Percentiles rank a stretch among this genome's conserved stretches.
Evolutionary conservation across 2,329 filamentous ascomycete species (phyloP).

Genomic region (Fusarium paranaense): DNA sequence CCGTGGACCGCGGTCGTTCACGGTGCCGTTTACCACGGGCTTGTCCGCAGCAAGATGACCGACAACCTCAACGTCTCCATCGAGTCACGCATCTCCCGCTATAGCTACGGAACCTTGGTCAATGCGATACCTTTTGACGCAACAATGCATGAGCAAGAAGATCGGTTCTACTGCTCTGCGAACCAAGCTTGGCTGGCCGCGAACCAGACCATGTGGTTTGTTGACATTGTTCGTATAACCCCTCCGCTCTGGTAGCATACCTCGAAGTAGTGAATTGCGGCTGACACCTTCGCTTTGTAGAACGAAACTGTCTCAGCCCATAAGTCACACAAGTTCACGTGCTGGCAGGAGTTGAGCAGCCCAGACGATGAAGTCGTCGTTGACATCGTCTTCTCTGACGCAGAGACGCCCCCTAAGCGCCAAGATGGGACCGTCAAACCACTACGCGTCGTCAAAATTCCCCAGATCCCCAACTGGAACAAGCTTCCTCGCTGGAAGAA

Average conservation of each 20-base stretch:
- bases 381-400: slow-evolving; percentile 22
- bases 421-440: slow-evolving; percentile 17
- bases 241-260: background rate
- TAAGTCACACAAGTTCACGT: slow-evolving; percentile 9
- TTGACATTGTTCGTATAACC: slow-evolving; percentile 33
- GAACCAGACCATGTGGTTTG: slow-evolving; percentile 48
- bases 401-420: slow-evolving; percentile 10
- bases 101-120: slow-evolving; percentile 44
- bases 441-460: slow-evolving; percentile 35
- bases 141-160: slow-evolving; percentile 21
- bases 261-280: background rate
- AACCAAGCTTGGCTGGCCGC: slow-evolving; percentile 26
- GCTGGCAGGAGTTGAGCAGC: slow-evolving; percentile 14
- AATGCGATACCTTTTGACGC: slow-evolving; percentile 27
- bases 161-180: slow-evolving; percentile 31
- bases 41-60: slow-evolving; percentile 9
- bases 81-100: slow-evolving; percentile 44
- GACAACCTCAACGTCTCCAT: slow-evolving; percentile 30
- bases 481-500: slow-evolving; percentile 33
- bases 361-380: slow-evolving; percentile 5
- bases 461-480: slow-evolving; percentile 16
- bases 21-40: slow-evolving; percentile 48
- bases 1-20: slow-evolving; percentile 54
- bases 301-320: slow-evolving; percentile 27
- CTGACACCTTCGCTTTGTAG: background rate